These are phyloP conservation scores for Exophiala sideris DNA, from an alignment of 2,329 filamentous ascomycete genomes.

Conservation along the genomic window DNA sequence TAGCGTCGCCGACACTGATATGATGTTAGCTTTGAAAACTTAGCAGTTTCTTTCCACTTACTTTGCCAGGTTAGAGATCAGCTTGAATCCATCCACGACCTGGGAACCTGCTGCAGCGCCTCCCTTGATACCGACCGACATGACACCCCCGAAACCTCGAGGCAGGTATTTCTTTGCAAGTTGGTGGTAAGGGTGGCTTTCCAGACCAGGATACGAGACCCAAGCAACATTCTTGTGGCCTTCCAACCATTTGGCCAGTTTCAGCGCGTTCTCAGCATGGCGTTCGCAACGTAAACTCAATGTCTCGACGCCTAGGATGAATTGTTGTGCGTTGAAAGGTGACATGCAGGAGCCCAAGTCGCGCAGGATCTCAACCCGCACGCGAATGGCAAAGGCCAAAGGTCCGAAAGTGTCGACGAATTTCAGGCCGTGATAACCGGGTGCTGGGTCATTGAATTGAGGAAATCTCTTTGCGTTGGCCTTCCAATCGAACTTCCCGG, in stretches of 20 bases:
- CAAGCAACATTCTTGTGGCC: conserved; percentile 79
- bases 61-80: conserved; percentile 95
- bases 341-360: conserved; percentile 80
- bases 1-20: conserved; percentile 72
- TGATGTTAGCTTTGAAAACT: conserved; percentile 2
- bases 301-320: conserved; percentile 85
- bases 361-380: conserved; percentile 84
- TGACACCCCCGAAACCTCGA: conserved; percentile 80
- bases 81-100: conserved; percentile 89
- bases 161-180: conserved; percentile 82
- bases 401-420: conserved; percentile 91
- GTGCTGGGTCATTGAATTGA: conserved; percentile 82
- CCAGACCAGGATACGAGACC: conserved; percentile 90
- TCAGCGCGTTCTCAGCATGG: conserved; percentile 78
- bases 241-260: conserved; percentile 78
- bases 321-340: conserved; percentile 89
- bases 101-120: conserved; percentile 77
- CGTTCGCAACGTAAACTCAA: conserved; percentile 81
- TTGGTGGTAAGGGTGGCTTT: conserved; percentile 75
- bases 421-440: conserved; percentile 87
- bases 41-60: conserved; percentile 31
- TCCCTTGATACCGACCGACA: conserved; percentile 92
- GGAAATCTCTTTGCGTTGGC: conserved; percentile 80
- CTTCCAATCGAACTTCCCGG: conserved; percentile 84
- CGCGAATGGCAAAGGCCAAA: conserved; percentile 77